Percentiles rank a stretch among this genome's conserved stretches.
phyloP scores from a whole-genome alignment of 129 eudicot genomes.

The Logfia minima region DNA sequence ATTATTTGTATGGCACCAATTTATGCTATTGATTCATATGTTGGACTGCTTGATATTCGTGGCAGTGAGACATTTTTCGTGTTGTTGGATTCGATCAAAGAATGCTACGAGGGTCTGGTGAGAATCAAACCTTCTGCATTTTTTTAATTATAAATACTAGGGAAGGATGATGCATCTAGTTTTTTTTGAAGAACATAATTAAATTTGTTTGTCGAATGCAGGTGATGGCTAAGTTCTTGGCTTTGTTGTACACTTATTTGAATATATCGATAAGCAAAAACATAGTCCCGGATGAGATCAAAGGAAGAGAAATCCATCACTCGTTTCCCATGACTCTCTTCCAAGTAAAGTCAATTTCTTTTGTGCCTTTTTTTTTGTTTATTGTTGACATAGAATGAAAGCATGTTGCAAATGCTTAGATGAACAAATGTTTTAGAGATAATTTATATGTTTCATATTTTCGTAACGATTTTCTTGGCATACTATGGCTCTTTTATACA shows the following conservation, averaged over 20 bases:
- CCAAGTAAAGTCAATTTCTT: constrained; percentile 48
- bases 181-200: not conserved
- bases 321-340: constrained; percentile 96
- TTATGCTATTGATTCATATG: constrained; percentile 67
- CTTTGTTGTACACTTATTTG: constrained; percentile 82
- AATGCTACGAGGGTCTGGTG: constrained; percentile 89
- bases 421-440: no score
- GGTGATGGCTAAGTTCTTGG: constrained; percentile 97
- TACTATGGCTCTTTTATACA: no score
- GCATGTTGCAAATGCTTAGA: no score
- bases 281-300: constrained; percentile 93
- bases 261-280: constrained; percentile 94
- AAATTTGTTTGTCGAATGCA: constrained; percentile 32
- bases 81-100: constrained; percentile 80
- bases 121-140: constrained; percentile 23
- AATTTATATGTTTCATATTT: no score
- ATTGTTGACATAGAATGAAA: not conserved
- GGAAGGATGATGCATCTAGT: not conserved
- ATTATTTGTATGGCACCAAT: constrained; percentile 83
- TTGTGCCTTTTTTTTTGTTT: not conserved
- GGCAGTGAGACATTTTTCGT: constrained; percentile 73
- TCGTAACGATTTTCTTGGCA: no score
- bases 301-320: constrained; percentile 97
- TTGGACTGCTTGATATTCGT: constrained; percentile 68
- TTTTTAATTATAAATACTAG: not conserved